Percentiles rank a stretch among this genome's conserved stretches.
phyloP scores from a whole-genome alignment of 768 basidiomycete species.

The Leccinellum albellum region DNA sequence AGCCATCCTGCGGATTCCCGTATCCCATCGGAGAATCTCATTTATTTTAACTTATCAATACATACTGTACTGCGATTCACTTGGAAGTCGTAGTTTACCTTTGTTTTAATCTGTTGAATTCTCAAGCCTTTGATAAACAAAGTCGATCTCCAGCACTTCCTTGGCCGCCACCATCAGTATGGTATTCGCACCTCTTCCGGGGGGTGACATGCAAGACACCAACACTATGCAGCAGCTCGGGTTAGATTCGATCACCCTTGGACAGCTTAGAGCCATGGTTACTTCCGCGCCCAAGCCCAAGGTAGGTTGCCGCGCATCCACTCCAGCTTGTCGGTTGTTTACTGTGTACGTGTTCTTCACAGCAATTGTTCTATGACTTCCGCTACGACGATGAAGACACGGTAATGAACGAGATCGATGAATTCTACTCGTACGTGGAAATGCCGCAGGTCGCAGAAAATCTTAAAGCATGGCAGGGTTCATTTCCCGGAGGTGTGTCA shows the following conservation, averaged over 20 bases:
- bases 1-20: conserved; percentile 4
- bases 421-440: conserved; percentile 97
- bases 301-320: conserved; percentile 38
- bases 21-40: neutral
- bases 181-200: conserved; percentile 32
- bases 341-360: conserved; percentile 22
- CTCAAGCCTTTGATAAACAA: conserved; percentile 26
- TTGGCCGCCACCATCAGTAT: conserved; percentile 22
- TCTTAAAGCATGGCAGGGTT: conserved; percentile 82
- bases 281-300: conserved; percentile 69
- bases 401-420: conserved; percentile 92
- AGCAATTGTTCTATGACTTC: conserved; percentile 90
- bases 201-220: conserved; percentile 30
- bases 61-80: neutral
- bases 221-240: conserved; percentile 38
- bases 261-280: conserved; percentile 75
- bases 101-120: conserved; percentile 25
- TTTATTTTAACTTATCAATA: too few relatives aligned
- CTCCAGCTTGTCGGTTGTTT: conserved; percentile 12
- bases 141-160: too few relatives aligned
- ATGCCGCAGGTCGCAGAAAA: conserved; percentile 88
- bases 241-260: conserved; percentile 74
- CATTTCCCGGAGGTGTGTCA: conserved; percentile 67
- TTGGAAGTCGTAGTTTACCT: conserved; percentile 7
- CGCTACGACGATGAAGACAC: conserved; percentile 96